Conservation (phyloP, 306 rosid species). For the Rosa persica region DNA sequence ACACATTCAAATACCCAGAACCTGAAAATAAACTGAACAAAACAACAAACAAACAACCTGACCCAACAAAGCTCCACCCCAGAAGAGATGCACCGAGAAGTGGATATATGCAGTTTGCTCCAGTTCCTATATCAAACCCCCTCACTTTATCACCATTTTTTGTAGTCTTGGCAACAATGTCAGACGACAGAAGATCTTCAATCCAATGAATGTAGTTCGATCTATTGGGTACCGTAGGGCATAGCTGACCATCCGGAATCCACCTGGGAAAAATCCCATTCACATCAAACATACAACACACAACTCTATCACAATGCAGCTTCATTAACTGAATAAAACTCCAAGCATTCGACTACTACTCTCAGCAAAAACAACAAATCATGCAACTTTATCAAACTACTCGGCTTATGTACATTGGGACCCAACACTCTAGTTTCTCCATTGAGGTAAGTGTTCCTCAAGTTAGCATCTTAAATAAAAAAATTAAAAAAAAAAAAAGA, state of each 20-base stretch:
- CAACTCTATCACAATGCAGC: constrained; percentile 6
- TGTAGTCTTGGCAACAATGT: constrained; percentile 46
- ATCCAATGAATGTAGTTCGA: constrained; percentile 91
- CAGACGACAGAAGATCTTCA: constrained; percentile 67
- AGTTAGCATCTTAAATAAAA: neutral
- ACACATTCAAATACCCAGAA: constrained; percentile 8
- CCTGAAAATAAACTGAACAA: neutral
- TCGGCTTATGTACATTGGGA: neutral
- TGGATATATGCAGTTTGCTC: constrained; percentile 91
- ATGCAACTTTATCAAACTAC: neutral
- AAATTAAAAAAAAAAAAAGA: too few relatives aligned
- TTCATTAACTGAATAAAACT: neutral
- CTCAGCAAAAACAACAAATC: neutral
- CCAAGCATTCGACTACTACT: neutral
- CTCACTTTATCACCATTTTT: constrained; percentile 39
- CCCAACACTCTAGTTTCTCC: neutral
- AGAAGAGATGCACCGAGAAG: constrained; percentile 90
- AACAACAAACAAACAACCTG: constrained; percentile 49
- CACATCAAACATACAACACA: constrained; percentile 2
- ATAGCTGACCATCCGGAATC: constrained; percentile 95
- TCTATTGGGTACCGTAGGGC: constrained; percentile 94
- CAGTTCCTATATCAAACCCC: constrained; percentile 96
- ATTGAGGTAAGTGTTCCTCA: too few relatives aligned
- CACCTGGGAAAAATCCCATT: constrained; percentile 55
- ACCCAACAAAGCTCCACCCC: constrained; percentile 86